A percentile compares a stretch with the other conserved stretches of the same genome.
Conservation (phyloP, 2,329 filamentous ascomycete genomes). For the Knufia petricola region DNA sequence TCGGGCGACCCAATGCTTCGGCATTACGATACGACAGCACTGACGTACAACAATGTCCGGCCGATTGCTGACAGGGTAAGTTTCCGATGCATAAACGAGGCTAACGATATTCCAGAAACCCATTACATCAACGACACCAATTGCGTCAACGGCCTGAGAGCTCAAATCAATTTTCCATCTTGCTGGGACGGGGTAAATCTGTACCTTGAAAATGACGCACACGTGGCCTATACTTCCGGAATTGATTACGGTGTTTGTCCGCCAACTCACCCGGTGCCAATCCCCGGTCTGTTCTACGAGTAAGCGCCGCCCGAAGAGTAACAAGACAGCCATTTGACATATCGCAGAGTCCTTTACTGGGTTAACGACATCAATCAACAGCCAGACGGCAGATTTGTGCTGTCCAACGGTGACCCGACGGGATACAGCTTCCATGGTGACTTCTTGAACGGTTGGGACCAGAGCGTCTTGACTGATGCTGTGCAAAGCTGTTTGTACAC, state of each 20-base stretch:
- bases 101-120: slow-evolving; percentile 48
- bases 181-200: slow-evolving; percentile 72
- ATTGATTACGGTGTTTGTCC: slow-evolving; percentile 72
- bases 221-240: slow-evolving; percentile 68
- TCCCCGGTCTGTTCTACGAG: slow-evolving; percentile 71
- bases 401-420: slow-evolving; percentile 53
- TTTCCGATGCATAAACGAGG: slow-evolving; percentile 77
- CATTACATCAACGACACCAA: slow-evolving; percentile 67
- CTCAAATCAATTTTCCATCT: slow-evolving; percentile 79
- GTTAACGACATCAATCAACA: slow-evolving; percentile 27
- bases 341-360: slow-evolving; percentile 44
- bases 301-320: not conserved
- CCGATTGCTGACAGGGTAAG: slow-evolving; percentile 58
- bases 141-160: slow-evolving; percentile 68
- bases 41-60: slow-evolving; percentile 24
- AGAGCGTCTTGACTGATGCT: slow-evolving; percentile 55
- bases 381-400: slow-evolving; percentile 57
- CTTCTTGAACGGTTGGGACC: slow-evolving; percentile 63
- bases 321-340: not conserved
- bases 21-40: slow-evolving; percentile 12
- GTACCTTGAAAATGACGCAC: slow-evolving; percentile 45
- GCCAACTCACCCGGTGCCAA: slow-evolving; percentile 52
- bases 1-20: slow-evolving; percentile 52
- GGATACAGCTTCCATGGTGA: slow-evolving; percentile 49
- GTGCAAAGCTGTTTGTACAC: slow-evolving; percentile 53